Evolutionary conservation across 2,329 filamentous ascomycete species (phyloP), one percentile per base, ranked within the genome.

Genomic region (Pseudogymnoascus sp.): DNA sequence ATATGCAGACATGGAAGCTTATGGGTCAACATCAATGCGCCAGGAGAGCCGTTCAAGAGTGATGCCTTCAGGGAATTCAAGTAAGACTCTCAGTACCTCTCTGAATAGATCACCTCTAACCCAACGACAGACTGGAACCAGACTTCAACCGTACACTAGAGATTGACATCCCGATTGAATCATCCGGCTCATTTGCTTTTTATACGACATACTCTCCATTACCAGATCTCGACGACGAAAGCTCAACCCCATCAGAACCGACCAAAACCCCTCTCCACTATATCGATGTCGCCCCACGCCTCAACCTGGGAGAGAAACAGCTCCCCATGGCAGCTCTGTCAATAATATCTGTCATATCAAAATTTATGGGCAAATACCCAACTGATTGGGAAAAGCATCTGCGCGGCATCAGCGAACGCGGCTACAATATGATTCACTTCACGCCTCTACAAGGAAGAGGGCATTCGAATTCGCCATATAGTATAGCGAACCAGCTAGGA

Each of bases 391-490:
- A 97, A 71, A 88, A 85, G 59, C 93, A 97, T 72, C 77, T 99
- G 62, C 82, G 83, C 61, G 92, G 94, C 28, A 96, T 99, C 72
- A 89, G 90, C 72, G 85, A 89, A 69, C 83, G 94, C 64, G 92
- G 92, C 50, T 99, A 99, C 80, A 99, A 99, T 76, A 97, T 97
- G 91, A 86, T 99, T 63, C 94, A 99, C 74, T 99, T 99, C 74
- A 97, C 94, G 1, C 94, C 94, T 8, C 79, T 99, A 66, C 94
- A 96, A 80, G 81, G 88, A 62, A 86, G 94, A 63, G 94, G 94
- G 62, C 82, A 80, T 47, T 99, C 94, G 59, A 96, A 99, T 72
- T 99, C 94, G 1, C 94, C 94, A 0, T 99, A 97, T 79, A 99
- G 94, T 73, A 84, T 99, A 68, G 96, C 89, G 72, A 90, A 99